phyloP scores from a whole-genome alignment of 139 green algal genomes.

The Marvania coccoides region DNA sequence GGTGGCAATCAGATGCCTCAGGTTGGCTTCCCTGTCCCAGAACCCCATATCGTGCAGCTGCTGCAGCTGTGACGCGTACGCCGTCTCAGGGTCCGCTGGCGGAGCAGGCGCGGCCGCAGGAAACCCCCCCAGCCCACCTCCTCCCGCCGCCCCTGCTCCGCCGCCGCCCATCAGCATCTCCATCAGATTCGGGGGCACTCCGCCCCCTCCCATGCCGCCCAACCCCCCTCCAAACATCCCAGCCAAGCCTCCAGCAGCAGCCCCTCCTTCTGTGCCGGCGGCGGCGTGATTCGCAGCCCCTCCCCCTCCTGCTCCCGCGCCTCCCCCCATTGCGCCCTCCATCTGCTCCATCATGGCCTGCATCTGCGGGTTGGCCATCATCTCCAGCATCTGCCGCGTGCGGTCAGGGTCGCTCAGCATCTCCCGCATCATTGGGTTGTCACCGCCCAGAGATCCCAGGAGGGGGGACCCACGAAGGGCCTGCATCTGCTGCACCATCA shows the following conservation, averaged over 20 bases:
- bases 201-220: slow-evolving; percentile 26
- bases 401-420: slow-evolving; percentile 55
- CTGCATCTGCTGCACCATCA: neutral
- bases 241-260: slow-evolving; percentile 6
- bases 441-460: too few relatives aligned
- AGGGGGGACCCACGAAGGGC: too few relatives aligned
- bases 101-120: slow-evolving; percentile 22
- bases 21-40: slow-evolving; percentile 54
- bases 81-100: slow-evolving; percentile 57
- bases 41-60: slow-evolving; percentile 96
- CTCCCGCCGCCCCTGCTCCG: neutral
- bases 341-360: slow-evolving; percentile 47
- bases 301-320: neutral
- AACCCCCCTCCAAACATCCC: slow-evolving; percentile 10
- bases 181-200: neutral
- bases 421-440: slow-evolving; percentile 58
- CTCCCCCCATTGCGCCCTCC: slow-evolving; percentile 16
- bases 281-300: neutral
- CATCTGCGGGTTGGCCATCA: slow-evolving; percentile 61
- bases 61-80: slow-evolving; percentile 77
- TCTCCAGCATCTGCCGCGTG: slow-evolving; percentile 13
- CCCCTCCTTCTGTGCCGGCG: slow-evolving; percentile 12
- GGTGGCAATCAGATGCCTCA: slow-evolving; percentile 56
- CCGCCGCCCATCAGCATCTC: slow-evolving; percentile 13
- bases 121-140: too few relatives aligned